A percentile compares a stretch with the other conserved stretches of the same genome.
Conservation (phyloP, 2,329 filamentous ascomycete genomes). For the Venturia nashicola region DNA sequence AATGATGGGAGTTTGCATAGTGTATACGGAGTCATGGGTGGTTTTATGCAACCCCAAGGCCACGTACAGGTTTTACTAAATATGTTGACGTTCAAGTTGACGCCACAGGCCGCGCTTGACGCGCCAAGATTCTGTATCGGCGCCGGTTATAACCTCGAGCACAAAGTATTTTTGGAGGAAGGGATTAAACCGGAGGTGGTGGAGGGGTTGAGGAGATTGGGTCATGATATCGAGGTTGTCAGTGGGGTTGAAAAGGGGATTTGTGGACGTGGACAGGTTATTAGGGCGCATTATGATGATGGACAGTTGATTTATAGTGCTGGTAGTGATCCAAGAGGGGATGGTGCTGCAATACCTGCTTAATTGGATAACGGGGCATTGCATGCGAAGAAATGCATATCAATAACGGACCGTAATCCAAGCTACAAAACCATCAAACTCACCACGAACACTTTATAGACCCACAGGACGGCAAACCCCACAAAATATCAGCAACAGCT, state of each 20-base stretch:
- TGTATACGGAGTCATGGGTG: slow-evolving; percentile 94
- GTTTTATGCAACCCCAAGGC: slow-evolving; percentile 96
- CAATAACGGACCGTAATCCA: too few relatives aligned
- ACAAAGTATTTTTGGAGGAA: slow-evolving; percentile 68
- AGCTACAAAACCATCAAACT: too few relatives aligned
- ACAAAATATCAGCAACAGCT: too few relatives aligned
- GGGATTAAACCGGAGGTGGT: slow-evolving; percentile 60
- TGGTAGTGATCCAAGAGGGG: slow-evolving; percentile 77
- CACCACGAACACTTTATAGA: too few relatives aligned
- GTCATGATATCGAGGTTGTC: slow-evolving; percentile 61
- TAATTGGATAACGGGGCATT: background rate
- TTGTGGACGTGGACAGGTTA: slow-evolving; percentile 83
- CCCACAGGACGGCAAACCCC: too few relatives aligned
- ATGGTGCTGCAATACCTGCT: slow-evolving; percentile 55
- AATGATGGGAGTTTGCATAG: slow-evolving; percentile 64
- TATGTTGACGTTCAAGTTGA: slow-evolving; percentile 69
- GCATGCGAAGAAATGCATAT: too few relatives aligned
- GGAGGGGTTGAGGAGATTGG: slow-evolving; percentile 53
- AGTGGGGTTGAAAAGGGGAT: slow-evolving; percentile 50
- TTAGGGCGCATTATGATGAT: slow-evolving; percentile 67
- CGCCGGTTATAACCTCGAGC: slow-evolving; percentile 51
- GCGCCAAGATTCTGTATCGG: slow-evolving; percentile 84
- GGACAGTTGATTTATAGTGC: slow-evolving; percentile 67
- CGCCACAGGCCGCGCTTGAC: slow-evolving; percentile 80
- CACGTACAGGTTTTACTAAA: slow-evolving; percentile 89